These are phyloP conservation scores for Leersia perrieri DNA, from an alignment of 176 grass and related monocot species.

Conservation along the genomic window DNA sequence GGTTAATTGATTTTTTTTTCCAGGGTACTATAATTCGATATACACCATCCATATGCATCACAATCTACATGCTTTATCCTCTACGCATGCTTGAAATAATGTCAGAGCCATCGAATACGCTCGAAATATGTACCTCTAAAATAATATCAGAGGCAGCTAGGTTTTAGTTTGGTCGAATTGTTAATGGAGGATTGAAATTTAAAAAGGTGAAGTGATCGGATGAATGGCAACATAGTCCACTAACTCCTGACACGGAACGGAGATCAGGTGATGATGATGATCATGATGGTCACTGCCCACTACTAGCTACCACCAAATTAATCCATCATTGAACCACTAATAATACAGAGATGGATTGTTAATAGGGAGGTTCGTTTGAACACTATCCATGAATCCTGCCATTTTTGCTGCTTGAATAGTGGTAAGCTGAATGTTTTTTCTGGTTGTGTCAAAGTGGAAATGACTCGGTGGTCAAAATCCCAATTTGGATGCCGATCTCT, in stretches of 20 bases:
- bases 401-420: neutral
- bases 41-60: too few species aligned
- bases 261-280: neutral
- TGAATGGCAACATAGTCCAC: slow-evolving; percentile 18
- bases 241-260: neutral
- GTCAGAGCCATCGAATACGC: too few species aligned
- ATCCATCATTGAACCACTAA: neutral
- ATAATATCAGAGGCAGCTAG: neutral
- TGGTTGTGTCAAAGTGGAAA: neutral
- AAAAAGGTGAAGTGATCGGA: slow-evolving; percentile 2
- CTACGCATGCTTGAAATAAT: too few species aligned
- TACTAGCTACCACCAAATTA: neutral
- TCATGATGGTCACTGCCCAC: neutral
- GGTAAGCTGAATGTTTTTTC: neutral
- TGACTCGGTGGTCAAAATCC: neutral
- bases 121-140: too few species aligned
- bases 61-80: too few species aligned
- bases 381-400: neutral
- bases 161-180: neutral
- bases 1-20: too few species aligned
- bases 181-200: slow-evolving; percentile 16
- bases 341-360: neutral
- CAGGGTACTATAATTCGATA: too few species aligned
- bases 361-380: neutral
- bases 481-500: neutral